Evolutionary conservation across 441 rosid genomes (phyloP).

Genomic region (Jatropha podagrica): DNA sequence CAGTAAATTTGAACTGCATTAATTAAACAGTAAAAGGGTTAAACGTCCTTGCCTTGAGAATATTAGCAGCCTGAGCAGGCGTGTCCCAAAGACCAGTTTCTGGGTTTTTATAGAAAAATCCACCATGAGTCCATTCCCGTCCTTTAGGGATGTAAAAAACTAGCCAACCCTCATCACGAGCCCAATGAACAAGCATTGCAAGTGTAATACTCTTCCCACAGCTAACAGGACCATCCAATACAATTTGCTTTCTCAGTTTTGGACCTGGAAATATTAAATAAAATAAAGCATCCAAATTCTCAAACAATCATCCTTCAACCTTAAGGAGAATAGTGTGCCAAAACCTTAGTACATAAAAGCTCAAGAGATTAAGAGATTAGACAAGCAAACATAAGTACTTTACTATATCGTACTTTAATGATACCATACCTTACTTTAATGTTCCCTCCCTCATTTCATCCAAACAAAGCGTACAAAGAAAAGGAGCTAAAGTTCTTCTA

Average conservation of each 20-base stretch:
- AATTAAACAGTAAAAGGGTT: slow-evolving; percentile 1
- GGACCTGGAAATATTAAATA: slow-evolving; percentile 38
- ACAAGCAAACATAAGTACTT: background rate
- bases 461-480: too few species aligned
- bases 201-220: slow-evolving; percentile 90
- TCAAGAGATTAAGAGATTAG: background rate
- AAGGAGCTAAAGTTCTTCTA: background rate
- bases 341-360: background rate
- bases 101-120: slow-evolving; percentile 76
- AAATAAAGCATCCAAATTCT: background rate
- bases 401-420: too few species aligned
- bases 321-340: background rate
- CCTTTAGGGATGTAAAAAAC: slow-evolving; percentile 90
- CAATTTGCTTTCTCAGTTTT: slow-evolving; percentile 71
- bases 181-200: slow-evolving; percentile 98
- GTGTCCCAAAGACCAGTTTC: slow-evolving; percentile 92
- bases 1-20: slow-evolving; percentile 6
- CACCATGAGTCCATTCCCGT: slow-evolving; percentile 92
- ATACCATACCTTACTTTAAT: too few species aligned
- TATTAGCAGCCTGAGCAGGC: slow-evolving; percentile 79
- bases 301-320: background rate
- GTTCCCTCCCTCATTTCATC: too few species aligned
- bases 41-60: slow-evolving; percentile 65
- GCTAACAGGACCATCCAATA: slow-evolving; percentile 89
- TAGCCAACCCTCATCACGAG: slow-evolving; percentile 96